Evolutionary conservation across 2,329 filamentous ascomycete genomes (phyloP).

Genomic region (Fusarium dlaminii): DNA sequence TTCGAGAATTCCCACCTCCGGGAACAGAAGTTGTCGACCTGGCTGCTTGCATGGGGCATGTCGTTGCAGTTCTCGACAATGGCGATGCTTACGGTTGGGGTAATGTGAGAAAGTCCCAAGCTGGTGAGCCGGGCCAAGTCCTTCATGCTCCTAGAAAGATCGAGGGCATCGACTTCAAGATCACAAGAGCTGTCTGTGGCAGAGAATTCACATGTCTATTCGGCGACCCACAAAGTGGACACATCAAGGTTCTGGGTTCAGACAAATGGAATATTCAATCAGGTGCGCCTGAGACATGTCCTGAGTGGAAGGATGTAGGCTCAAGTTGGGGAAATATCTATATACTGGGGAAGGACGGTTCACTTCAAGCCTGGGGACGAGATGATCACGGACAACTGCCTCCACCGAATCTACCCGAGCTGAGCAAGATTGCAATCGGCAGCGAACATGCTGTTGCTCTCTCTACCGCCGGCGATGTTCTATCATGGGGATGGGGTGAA

Average conservation of each 20-base stretch:
- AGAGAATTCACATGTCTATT: slow-evolving; percentile 86
- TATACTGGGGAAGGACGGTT: slow-evolving; percentile 69
- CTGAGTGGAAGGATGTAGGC: slow-evolving; percentile 72
- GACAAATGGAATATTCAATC: slow-evolving; percentile 77
- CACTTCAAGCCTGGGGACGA: slow-evolving; percentile 79
- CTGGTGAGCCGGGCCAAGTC: slow-evolving; percentile 68
- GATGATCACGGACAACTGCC: slow-evolving; percentile 86
- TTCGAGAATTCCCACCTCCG: slow-evolving; percentile 72
- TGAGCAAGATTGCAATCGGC: slow-evolving; percentile 77
- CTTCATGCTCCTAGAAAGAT: slow-evolving; percentile 71
- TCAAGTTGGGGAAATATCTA: slow-evolving; percentile 88
- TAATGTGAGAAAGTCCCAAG: slow-evolving; percentile 83
- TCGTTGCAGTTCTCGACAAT: slow-evolving; percentile 75
- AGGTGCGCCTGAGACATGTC: slow-evolving; percentile 61
- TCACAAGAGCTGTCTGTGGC: slow-evolving; percentile 76
- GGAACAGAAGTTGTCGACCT: slow-evolving; percentile 70
- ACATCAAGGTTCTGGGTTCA: slow-evolving; percentile 74
- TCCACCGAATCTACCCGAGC: slow-evolving; percentile 65
- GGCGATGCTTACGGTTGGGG: slow-evolving; percentile 91
- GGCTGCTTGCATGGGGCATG: slow-evolving; percentile 80
- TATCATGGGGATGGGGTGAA: slow-evolving; percentile 97
- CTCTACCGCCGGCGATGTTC: slow-evolving; percentile 70
- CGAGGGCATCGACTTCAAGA: slow-evolving; percentile 66
- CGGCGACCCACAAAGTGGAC: slow-evolving; percentile 62
- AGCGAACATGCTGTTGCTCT: slow-evolving; percentile 90